Evolutionary conservation across 177 flowering plant species (phyloP), one percentile per base, ranked within the genome.

Genomic region (Vitis hybrid): DNA sequence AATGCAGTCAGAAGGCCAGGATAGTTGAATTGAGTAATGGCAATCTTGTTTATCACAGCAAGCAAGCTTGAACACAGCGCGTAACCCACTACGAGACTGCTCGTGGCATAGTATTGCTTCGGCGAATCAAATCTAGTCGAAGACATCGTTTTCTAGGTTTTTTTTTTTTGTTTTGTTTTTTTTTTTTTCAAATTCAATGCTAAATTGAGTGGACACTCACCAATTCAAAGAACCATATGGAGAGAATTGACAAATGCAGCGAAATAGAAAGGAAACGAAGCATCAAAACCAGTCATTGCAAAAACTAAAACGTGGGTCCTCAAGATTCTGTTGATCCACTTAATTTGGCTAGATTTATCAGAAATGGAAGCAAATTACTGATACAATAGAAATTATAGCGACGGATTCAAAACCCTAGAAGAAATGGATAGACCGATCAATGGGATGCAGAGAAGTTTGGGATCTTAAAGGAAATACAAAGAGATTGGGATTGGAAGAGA

Each of bases 1-100:
- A 95, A 79, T 0, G 98, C 97, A n/a, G 98, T 95, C 48, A 95
- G 72, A 3, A 91, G 84, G 59, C 96, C 96, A 24, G 99, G 99
- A 82, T 82, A 95, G 75, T 84, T 89, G 81, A 95, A 95, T 60
- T 84, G 73, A 67, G 96, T 95, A 64, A 95, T 91, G 65, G 99
- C 98, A 57, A 71, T 84, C 76, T 95, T 95, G 90, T 95, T 95
- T 27, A 95, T 95, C 41, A 95, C 92, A 6, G 97, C 93, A 13
- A 95, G 90, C 74, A 95, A 83, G 83, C 94, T 89, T 0, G 98
- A 90, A 71, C 94, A 95, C 4, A 95, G 84, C 4, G 97, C 97
- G 63, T 95, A 95, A 0, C 99, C 97, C 4, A 84, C 65, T 4
- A 92, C 90, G 11, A 92, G 86, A 68, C 90, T 84, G 71, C 86